These are phyloP conservation scores for Starmera dryadoides DNA, from an alignment of 805 yeast species.

Conservation along the genomic window DNA sequence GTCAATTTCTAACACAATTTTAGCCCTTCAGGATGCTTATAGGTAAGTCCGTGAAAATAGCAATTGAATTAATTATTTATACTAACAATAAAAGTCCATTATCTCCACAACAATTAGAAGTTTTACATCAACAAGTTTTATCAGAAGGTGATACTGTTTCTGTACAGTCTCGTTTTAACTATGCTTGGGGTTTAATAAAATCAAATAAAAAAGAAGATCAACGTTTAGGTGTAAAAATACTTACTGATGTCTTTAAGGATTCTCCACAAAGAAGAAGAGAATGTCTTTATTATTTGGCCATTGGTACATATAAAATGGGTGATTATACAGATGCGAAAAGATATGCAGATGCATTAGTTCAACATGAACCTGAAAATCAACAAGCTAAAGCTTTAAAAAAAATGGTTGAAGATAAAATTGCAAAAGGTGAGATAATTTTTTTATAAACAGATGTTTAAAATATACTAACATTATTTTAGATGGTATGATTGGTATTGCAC, in stretches of 20 bases:
- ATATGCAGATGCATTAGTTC: conserved; percentile 70
- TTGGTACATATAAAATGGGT: conserved; percentile 84
- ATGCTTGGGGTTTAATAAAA: conserved; percentile 93
- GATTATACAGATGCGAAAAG: conserved; percentile 82
- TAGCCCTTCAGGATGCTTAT: conserved; percentile 23
- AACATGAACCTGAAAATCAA: conserved; percentile 75
- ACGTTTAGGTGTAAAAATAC: conserved; percentile 68
- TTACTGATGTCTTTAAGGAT: conserved; percentile 63
- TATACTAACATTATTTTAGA: conserved; percentile 31
- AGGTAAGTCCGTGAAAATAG: conserved; percentile 12
- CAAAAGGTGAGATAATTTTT: conserved; percentile 32
- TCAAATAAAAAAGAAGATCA: conserved; percentile 57
- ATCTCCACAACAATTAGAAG: conserved; percentile 65
- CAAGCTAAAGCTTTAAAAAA: conserved; percentile 70
- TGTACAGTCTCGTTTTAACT: conserved; percentile 83
- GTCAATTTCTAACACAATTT: background rate
- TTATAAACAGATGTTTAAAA: background rate
- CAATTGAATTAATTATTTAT: background rate
- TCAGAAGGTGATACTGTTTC: conserved; percentile 76
- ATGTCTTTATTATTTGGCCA: conserved; percentile 76
- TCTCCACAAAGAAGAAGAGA: conserved; percentile 84
- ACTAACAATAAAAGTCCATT: conserved; percentile 36
- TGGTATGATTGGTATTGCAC: conserved; percentile 82
- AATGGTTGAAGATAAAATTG: conserved; percentile 77
- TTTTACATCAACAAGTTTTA: conserved; percentile 69